Base-by-base conservation (phyloP, 169 alveolate species). In the Plasmodium reichenowi region DNA sequence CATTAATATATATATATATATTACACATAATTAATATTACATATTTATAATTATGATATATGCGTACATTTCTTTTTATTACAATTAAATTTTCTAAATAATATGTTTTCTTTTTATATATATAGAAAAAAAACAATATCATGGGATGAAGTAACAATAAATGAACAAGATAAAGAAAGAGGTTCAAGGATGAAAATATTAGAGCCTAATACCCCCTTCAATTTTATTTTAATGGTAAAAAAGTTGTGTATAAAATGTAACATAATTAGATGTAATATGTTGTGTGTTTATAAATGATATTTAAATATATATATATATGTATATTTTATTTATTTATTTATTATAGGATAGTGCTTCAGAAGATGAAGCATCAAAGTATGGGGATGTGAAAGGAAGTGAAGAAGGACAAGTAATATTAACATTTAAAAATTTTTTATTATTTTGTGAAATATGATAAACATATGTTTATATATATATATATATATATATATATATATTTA, bases 161-260 rank as follows among this genome's bases (percentile, higher is more conserved):
- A 93, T 15, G 97, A 95, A 72, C 97, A 95, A 60, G 96, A 95
- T 91, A 95, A 95, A 62, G 96, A 78, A 26, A 83, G 97, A 58
- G 97, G 97, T 9, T 94, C 97, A 10, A 71, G 97, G 64, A 72
- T 85, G 85, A 95, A 95, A 67, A 95, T 95, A 54, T 52, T 93
- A 56, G 97, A 95, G 78, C 95, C 93, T 17, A 89, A 93, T 68
- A 95, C 97, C n/a, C 97, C 97, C 7, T 95, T 89, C 74, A 88
- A 92, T 89, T 93, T 88, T 94, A 78, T 66, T 75, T 54, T 93
- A 63, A 86, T 85, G 92, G 95, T 92, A 88, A 17, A 70, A 5
- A 0, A 3, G 2, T 38, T 38, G 47, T 38, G 9, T 38, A 38
- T 38, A 38, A 38, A 38, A 38, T 38, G 47, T 38, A 38, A 38